A percentile compares a stretch with the other conserved stretches of the same genome.
Conservation (phyloP, 495 filamentous ascomycete genomes). For the Bryoglossum gracile region DNA sequence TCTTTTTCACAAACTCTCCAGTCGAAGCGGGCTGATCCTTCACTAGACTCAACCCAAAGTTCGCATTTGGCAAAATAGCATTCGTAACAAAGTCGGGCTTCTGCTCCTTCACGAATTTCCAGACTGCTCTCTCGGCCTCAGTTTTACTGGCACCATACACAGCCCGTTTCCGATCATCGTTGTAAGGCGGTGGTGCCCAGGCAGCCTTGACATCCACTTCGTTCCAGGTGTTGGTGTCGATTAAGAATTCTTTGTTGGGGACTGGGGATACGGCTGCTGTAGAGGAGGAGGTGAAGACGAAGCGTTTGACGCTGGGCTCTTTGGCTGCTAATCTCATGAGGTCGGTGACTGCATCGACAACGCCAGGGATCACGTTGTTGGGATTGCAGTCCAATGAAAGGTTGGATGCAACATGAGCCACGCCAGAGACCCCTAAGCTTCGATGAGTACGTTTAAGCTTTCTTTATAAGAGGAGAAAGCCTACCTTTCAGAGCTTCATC, state of each 20-base stretch:
- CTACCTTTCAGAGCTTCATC: slow-evolving; percentile 37
- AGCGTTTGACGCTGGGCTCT: slow-evolving; percentile 36
- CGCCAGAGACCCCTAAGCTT: slow-evolving; percentile 20
- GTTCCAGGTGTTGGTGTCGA: slow-evolving; percentile 43
- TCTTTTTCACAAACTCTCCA: slow-evolving; percentile 21
- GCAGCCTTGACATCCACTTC: slow-evolving; percentile 35
- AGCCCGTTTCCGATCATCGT: slow-evolving; percentile 15
- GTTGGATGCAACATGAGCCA: slow-evolving; percentile 41
- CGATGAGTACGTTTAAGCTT: neutral
- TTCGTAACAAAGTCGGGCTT: slow-evolving; percentile 43
- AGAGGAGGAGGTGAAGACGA: slow-evolving; percentile 49
- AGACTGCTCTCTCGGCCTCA: slow-evolving; percentile 40
- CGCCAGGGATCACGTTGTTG: slow-evolving; percentile 36
- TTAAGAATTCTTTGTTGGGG: slow-evolving; percentile 21
- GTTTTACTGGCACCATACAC: slow-evolving; percentile 48
- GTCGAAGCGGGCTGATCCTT: slow-evolving; percentile 25
- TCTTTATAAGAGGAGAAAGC: neutral
- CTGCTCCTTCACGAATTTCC: slow-evolving; percentile 43
- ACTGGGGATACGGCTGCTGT: slow-evolving; percentile 30
- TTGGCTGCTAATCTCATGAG: slow-evolving; percentile 38
- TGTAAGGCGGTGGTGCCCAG: slow-evolving; percentile 35
- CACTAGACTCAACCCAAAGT: slow-evolving; percentile 31
- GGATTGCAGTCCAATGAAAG: slow-evolving; percentile 34
- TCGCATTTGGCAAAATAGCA: slow-evolving; percentile 37
- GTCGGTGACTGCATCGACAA: slow-evolving; percentile 32